Percentiles rank a stretch among this genome's conserved stretches.
phyloP scores from a whole-genome alignment of 2,329 filamentous ascomycete species.

The Trichoderma atrobrunneum region DNA sequence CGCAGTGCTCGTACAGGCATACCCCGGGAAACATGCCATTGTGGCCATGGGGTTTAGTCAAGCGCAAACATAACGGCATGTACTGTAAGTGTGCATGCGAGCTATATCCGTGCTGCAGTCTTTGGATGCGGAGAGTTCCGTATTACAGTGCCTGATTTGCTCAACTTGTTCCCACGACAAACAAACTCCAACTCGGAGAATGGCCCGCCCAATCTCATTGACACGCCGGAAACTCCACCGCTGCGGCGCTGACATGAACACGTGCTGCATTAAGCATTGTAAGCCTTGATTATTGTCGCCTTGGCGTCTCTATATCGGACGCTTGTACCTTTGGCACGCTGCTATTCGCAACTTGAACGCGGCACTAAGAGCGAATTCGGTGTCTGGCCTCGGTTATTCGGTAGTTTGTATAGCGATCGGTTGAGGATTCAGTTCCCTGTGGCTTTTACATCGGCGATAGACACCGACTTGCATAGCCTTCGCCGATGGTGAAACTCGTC shows the following conservation, averaged over 20 bases:
- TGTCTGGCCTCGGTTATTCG: slow-evolving; percentile 6
- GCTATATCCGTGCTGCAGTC: background rate
- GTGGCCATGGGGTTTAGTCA: background rate
- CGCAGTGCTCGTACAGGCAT: background rate
- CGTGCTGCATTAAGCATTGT: background rate
- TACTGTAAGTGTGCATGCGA: background rate
- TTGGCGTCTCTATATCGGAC: background rate
- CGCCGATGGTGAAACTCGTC: background rate
- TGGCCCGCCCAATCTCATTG: background rate
- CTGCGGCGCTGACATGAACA: background rate
- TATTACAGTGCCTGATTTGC: background rate
- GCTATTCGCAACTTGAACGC: background rate
- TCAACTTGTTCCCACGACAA: background rate
- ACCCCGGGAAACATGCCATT: slow-evolving; percentile 11
- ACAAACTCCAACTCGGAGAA: background rate
- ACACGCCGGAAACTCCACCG: background rate
- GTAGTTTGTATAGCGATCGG: background rate
- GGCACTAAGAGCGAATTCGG: background rate
- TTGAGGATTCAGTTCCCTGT: background rate
- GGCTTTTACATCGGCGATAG: background rate
- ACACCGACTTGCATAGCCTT: background rate
- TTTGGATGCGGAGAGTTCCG: background rate
- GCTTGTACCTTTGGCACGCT: background rate
- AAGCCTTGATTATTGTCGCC: background rate
- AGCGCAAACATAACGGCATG: background rate